Percentiles rank a stretch among this genome's conserved stretches.
These are phyloP conservation scores for Arachnomyces sp. DNA, from an alignment of 2,329 filamentous ascomycete species.

Conservation along the genomic window DNA sequence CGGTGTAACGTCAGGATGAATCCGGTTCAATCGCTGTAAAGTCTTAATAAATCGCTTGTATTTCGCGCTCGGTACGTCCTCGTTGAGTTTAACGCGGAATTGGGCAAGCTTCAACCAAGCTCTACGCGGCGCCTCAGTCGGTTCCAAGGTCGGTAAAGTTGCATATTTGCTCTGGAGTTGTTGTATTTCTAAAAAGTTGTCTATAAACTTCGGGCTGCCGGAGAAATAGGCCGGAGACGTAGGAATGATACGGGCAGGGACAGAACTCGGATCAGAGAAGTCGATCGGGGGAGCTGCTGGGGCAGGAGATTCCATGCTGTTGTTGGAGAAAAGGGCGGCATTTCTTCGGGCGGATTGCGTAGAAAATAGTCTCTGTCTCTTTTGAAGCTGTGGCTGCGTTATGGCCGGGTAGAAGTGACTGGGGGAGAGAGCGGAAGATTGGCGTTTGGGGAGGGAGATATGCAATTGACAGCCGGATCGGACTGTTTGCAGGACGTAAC, in stretches of 20 bases:
- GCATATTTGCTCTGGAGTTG: constrained; percentile 64
- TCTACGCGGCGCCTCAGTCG: constrained; percentile 61
- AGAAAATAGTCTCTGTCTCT: constrained; percentile 15
- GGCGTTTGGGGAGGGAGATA: constrained; percentile 26
- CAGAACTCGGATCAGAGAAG: constrained; percentile 21
- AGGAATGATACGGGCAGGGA: constrained; percentile 67
- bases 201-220: constrained; percentile 74
- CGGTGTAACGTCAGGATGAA: constrained; percentile 71
- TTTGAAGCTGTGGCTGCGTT: no score
- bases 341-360: constrained; percentile 18
- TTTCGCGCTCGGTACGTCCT: constrained; percentile 66
- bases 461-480: constrained; percentile 25
- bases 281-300: constrained; percentile 29
- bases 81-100: constrained; percentile 64
- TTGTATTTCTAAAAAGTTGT: constrained; percentile 69
- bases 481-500: constrained; percentile 26
- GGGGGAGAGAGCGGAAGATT: constrained; percentile 22
- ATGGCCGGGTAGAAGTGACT: constrained; percentile 6
- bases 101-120: constrained; percentile 75
- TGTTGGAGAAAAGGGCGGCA: constrained; percentile 15
- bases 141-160: constrained; percentile 60
- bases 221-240: constrained; percentile 93
- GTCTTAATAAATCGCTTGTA: constrained; percentile 71
- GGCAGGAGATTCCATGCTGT: constrained; percentile 4
- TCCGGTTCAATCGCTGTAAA: constrained; percentile 73